Percentiles rank a stretch among this genome's conserved stretches.
Evolutionary conservation across 2,329 filamentous ascomycete species (phyloP).

Genomic region (Fusarium hostae): DNA sequence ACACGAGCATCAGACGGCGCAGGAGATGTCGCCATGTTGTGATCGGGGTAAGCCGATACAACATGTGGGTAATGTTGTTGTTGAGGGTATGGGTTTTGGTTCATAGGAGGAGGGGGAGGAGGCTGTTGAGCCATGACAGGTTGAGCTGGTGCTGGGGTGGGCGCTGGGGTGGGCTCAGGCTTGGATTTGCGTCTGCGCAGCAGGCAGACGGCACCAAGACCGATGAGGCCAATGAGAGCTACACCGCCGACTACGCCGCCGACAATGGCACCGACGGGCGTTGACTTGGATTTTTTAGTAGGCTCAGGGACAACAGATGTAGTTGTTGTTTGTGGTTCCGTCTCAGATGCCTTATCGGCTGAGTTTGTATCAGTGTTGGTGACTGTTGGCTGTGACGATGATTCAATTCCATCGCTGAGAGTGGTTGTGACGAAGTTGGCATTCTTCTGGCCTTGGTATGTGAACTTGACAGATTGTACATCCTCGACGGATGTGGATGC

Average conservation of each 20-base stretch:
- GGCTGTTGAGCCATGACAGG: not conserved
- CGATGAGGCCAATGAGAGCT: not conserved
- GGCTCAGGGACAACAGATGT: not conserved
- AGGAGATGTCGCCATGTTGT: not conserved
- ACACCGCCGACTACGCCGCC: not conserved
- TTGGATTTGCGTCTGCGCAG: not conserved
- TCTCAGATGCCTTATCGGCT: rapidly evolving
- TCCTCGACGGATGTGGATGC: not conserved
- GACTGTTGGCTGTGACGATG: rapidly evolving
- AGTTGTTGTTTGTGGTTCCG: not conserved
- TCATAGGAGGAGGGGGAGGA: not conserved
- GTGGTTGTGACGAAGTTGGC: not conserved
- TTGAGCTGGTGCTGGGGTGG: not conserved
- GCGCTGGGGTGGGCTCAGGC: not conserved
- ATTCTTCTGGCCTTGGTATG: not conserved
- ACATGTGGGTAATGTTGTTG: not conserved
- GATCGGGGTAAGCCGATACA: not conserved
- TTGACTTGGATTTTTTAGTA: not conserved
- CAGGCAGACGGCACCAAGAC: not conserved
- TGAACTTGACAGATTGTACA: not conserved
- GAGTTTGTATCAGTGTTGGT: rapidly evolving
- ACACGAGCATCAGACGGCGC: not conserved
- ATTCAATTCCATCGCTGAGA: not conserved
- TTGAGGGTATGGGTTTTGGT: not conserved
- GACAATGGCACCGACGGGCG: not conserved